A percentile compares a stretch with the other conserved stretches of the same genome.
These are phyloP conservation scores for Plasmodium cynomolgi DNA, from an alignment of 169 alveolate genomes.

Conservation along the genomic window DNA sequence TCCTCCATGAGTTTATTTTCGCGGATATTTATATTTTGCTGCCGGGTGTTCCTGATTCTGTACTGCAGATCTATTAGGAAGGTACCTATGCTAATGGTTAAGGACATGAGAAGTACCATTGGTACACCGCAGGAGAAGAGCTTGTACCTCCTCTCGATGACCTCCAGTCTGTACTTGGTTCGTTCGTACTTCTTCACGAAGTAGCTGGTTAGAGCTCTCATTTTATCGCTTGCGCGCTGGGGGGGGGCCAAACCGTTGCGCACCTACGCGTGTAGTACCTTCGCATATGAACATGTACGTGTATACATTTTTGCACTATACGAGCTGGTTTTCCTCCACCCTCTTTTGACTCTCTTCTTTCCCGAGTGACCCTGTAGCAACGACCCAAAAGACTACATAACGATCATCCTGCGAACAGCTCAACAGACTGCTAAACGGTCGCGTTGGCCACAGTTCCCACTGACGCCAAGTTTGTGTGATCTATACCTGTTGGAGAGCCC, in stretches of 20 bases:
- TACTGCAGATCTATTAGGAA: conserved; percentile 60
- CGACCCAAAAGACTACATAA: neutral
- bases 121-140: conserved; percentile 72
- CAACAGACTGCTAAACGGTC: neutral
- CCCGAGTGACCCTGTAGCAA: neutral
- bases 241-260: neutral
- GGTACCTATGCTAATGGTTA: conserved; percentile 66
- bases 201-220: conserved; percentile 33
- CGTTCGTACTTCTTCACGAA: conserved; percentile 27
- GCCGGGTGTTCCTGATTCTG: conserved; percentile 46
- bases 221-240: conserved; percentile 1
- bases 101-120: conserved; percentile 43
- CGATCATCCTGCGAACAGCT: neutral
- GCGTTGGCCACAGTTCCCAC: neutral
- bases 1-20: conserved; percentile 68
- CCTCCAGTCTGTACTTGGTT: conserved; percentile 53
- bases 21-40: conserved; percentile 64
- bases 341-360: neutral
- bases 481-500: neutral
- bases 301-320: neutral
- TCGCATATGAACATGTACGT: neutral
- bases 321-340: neutral
- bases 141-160: conserved; percentile 67
- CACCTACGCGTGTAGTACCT: neutral
- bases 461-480: neutral